These are phyloP conservation scores for Gillenia trifoliata DNA, from an alignment of 306 rosid genomes.

Conservation along the genomic window DNA sequence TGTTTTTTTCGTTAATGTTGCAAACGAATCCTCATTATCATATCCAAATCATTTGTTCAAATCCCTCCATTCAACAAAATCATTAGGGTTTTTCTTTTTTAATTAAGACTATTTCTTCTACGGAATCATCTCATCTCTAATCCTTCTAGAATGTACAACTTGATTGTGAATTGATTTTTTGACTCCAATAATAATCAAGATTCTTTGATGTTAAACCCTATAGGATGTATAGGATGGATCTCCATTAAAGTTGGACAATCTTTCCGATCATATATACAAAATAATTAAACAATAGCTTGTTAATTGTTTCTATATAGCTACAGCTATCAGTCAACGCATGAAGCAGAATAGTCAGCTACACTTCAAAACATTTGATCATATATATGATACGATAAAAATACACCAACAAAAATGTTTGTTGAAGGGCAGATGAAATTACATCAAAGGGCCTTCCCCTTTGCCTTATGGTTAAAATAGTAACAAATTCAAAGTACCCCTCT, in stretches of 20 bases:
- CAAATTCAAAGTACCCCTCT: not conserved
- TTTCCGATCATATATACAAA: too few relatives aligned
- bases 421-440: not conserved
- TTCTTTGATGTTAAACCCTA: not conserved
- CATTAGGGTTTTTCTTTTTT: not conserved
- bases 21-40: not conserved
- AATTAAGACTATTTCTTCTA: not conserved
- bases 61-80: not conserved
- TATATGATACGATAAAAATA: not conserved
- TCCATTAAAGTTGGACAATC: not conserved
- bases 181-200: not conserved
- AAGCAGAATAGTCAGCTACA: not conserved
- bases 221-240: too few relatives aligned
- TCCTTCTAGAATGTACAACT: not conserved
- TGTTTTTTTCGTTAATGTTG: too few relatives aligned
- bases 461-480: not conserved
- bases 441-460: not conserved
- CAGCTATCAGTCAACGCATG: constrained; percentile 6
- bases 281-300: not conserved
- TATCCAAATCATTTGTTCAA: not conserved
- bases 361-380: not conserved
- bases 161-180: not conserved
- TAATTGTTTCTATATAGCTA: not conserved
- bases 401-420: not conserved
- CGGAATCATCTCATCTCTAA: not conserved